Percentiles rank a stretch among this genome's conserved stretches.
Conservation (phyloP, 306 rosid genomes). For the Coriaria nepalensis region DNA sequence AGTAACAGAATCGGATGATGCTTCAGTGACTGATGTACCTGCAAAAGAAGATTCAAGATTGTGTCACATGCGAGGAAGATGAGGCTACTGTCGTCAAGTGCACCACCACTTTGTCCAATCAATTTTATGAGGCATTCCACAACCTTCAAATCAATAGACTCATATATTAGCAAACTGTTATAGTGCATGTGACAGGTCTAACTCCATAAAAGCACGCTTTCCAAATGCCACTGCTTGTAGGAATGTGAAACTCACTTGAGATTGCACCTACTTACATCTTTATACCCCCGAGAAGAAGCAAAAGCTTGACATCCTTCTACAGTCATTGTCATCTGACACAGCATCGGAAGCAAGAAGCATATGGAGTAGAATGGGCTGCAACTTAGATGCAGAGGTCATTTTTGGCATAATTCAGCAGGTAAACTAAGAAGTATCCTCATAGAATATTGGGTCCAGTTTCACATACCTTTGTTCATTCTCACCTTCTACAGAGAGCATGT, state of each 20-base stretch:
- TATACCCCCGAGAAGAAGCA: conserved; percentile 56
- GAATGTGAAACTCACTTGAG: neutral
- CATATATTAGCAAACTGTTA: neutral
- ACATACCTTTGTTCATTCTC: conserved; percentile 77
- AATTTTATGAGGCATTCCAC: conserved; percentile 56
- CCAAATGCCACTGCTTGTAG: neutral
- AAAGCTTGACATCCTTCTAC: conserved; percentile 59
- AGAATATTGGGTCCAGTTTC: conserved; percentile 15
- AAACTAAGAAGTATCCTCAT: neutral
- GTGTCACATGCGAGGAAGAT: conserved; percentile 83
- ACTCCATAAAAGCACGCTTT: neutral
- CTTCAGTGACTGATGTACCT: conserved; percentile 31
- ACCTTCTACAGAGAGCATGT: conserved; percentile 70
- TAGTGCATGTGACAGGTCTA: neutral
- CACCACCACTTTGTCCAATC: conserved; percentile 22
- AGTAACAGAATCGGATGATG: conserved; percentile 5
- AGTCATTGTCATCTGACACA: conserved; percentile 71
- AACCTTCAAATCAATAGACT: conserved; percentile 46
- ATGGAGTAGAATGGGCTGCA: conserved; percentile 68
- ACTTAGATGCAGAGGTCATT: conserved; percentile 12
- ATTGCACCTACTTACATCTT: conserved; percentile 42
- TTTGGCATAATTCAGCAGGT: conserved; percentile 4
- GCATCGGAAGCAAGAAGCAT: conserved; percentile 80
- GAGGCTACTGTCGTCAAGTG: conserved; percentile 42
- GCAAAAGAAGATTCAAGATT: conserved; percentile 57